phyloP scores from a whole-genome alignment of 1,284 basidiomycete species.

The Leccinum glutinopallens region DNA sequence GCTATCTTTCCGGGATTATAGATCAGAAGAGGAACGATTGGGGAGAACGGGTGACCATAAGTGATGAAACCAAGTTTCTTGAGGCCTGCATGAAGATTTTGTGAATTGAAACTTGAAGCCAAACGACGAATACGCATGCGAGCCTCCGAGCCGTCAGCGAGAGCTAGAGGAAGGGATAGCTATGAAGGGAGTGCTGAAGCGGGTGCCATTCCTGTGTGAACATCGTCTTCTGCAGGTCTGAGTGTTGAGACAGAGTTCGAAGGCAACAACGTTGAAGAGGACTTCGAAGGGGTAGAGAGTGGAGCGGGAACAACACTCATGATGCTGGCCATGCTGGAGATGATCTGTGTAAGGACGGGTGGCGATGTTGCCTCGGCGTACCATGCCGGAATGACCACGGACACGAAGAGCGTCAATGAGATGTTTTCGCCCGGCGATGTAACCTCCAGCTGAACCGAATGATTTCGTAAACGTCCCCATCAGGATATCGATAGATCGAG shows the following conservation, averaged over 20 bases:
- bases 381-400: slow-evolving; percentile 79
- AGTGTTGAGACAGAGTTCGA: slow-evolving; percentile 37
- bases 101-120: slow-evolving; percentile 94
- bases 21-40: slow-evolving; percentile 91
- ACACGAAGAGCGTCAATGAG: slow-evolving; percentile 85
- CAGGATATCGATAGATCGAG: slow-evolving; percentile 84
- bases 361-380: slow-evolving; percentile 95
- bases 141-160: slow-evolving; percentile 86
- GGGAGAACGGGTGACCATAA: slow-evolving; percentile 89
- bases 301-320: slow-evolving; percentile 74
- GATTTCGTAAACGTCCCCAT: slow-evolving; percentile 99
- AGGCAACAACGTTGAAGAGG: slow-evolving; percentile 28
- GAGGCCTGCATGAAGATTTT: slow-evolving; percentile 88
- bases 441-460: slow-evolving; percentile 96
- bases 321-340: slow-evolving; percentile 94
- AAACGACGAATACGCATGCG: slow-evolving; percentile 80
- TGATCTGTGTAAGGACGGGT: slow-evolving; percentile 88
- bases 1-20: slow-evolving; percentile 96
- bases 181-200: slow-evolving; percentile 63
- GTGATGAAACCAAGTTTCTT: slow-evolving; percentile 96
- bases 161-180: slow-evolving; percentile 68
- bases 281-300: slow-evolving; percentile 47
- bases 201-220: slow-evolving; percentile 69
- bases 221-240: slow-evolving; percentile 38
- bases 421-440: slow-evolving; percentile 84